phyloP scores from a whole-genome alignment of 345 rosid genomes.

The Euphorbia tirucalli region DNA sequence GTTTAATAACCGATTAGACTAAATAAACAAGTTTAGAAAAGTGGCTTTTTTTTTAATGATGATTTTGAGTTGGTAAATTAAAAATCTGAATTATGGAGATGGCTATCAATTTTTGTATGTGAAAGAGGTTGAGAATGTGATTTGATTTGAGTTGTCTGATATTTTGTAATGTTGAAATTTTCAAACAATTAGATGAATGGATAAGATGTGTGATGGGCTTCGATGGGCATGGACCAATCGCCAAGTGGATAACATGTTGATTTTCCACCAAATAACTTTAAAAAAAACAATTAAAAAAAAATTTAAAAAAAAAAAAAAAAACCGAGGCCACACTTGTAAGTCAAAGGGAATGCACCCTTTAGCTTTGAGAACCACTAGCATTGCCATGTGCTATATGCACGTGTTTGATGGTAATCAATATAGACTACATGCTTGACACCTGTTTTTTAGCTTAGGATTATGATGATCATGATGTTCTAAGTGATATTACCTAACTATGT shows the following conservation, averaged over 20 bases:
- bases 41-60: too few relatives aligned
- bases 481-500: neutral
- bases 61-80: too few relatives aligned
- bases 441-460: neutral
- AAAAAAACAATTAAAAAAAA: too few relatives aligned
- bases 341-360: slow-evolving; percentile 9
- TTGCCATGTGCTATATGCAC: slow-evolving; percentile 15
- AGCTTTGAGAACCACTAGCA: slow-evolving; percentile 1
- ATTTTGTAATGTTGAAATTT: too few relatives aligned
- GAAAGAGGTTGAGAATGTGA: too few relatives aligned
- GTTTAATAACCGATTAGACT: too few relatives aligned
- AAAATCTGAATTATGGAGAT: too few relatives aligned
- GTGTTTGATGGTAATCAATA: neutral
- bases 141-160: too few relatives aligned
- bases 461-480: neutral
- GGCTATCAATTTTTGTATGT: too few relatives aligned
- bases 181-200: neutral
- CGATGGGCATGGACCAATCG: neutral
- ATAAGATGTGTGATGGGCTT: slow-evolving; percentile 15
- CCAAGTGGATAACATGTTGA: slow-evolving; percentile 25
- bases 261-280: slow-evolving; percentile 15
- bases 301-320: neutral
- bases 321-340: neutral
- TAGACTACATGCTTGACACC: neutral
- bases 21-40: too few relatives aligned